A percentile compares a stretch with the other conserved stretches of the same genome.
phyloP scores from a whole-genome alignment of 208 protist species.

The Endotrypanum monterogeii region DNA sequence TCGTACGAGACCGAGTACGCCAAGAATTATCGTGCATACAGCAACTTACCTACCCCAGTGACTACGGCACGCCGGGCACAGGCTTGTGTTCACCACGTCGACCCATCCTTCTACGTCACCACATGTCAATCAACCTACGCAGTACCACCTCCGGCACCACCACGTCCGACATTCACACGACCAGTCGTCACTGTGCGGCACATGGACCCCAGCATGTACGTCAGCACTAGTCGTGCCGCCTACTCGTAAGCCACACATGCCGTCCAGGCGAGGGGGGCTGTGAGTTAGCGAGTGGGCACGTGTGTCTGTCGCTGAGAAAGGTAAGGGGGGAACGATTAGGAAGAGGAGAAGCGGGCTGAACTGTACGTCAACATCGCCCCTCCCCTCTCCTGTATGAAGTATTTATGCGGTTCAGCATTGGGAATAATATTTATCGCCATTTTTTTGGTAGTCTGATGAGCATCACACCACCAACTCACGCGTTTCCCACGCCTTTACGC shows the following conservation, averaged over 20 bases:
- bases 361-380: too few species aligned
- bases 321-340: too few species aligned
- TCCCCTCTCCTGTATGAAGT: too few species aligned
- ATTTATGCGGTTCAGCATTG: too few species aligned
- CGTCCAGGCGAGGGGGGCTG: background rate
- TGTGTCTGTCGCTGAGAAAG: too few species aligned
- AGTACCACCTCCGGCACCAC: slow-evolving; percentile 16
- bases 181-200: slow-evolving; percentile 35
- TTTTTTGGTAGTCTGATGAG: too few species aligned
- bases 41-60: slow-evolving; percentile 7
- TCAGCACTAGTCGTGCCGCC: slow-evolving; percentile 41
- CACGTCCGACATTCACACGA: slow-evolving; percentile 20
- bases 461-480: too few species aligned
- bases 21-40: slow-evolving; percentile 37
- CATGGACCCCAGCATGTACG: slow-evolving; percentile 67
- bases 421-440: too few species aligned
- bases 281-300: background rate
- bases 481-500: too few species aligned
- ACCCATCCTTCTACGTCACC: slow-evolving; percentile 61
- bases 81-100: slow-evolving; percentile 56
- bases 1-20: slow-evolving; percentile 48
- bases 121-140: slow-evolving; percentile 44
- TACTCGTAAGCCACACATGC: slow-evolving; percentile 21
- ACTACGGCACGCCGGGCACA: slow-evolving; percentile 16
- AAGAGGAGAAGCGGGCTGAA: too few species aligned